Evolutionary conservation across 2,329 filamentous ascomycete species (phyloP), one percentile per base, ranked within the genome.

Genomic region (Penicillium polonicum): DNA sequence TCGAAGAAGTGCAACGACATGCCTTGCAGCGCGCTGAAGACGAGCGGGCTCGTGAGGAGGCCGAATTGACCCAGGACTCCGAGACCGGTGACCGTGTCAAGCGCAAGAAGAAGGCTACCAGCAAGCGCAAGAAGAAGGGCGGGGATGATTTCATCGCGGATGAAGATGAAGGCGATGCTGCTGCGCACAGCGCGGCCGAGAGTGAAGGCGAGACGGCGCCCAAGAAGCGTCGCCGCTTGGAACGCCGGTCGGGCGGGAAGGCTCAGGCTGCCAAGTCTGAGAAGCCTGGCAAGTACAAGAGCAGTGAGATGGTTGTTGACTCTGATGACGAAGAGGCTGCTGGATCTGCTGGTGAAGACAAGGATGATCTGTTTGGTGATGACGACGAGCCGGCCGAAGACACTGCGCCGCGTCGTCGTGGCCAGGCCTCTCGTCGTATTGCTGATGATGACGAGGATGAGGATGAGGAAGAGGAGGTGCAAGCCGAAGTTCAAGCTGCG

Each of bases 51-150:
- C 82, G 85, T 35, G 80, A 88, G 63, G 88, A 89, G 48, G 91
- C 90, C 3, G 92, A 96, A 69, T 83, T 90, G 75, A 94, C 90
- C 0, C 89, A 86, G 0, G 91, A 95, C 70, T 84, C 82, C 35
- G 91, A 95, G 75, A 93, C 90, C 3, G 91, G 90, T 36, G 90
- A 94, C 50, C 87, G 86, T 71, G 82, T 91, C 55, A 91, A 90
- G 80, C 83, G 90, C 59, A 92, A 92, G 81, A 90, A 88, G 75
- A 75, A 72, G 60, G 25, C 62, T 36, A 58, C 66, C 78, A 76
- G 67, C 31, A 83, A 79, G 70, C 73, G 82, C 65, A 88, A 86
- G 82, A 89, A 89, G 85, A 86, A 86, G 57, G 67, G 60, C 1
- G 65, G 63, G 17, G 69, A 72, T 25, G 69, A 70, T 41, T 72